A percentile compares a stretch with the other conserved stretches of the same genome.
Evolutionary conservation across 1,139 yeast species (phyloP).

Genomic region (Debaryomyces subglobosus): DNA sequence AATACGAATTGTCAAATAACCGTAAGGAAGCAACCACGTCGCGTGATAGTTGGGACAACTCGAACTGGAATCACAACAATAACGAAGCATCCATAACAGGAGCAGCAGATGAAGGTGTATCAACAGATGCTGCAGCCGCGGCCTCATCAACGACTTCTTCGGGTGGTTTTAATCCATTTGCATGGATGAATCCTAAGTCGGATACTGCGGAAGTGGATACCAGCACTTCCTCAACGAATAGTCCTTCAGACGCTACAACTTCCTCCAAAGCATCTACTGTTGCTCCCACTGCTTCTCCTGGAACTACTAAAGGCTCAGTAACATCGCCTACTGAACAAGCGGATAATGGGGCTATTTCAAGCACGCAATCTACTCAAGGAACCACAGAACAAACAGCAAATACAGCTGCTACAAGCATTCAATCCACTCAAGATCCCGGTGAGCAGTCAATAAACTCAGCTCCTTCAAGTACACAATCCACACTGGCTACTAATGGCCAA

Average conservation of each 20-base stretch:
- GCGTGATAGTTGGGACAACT: not conserved
- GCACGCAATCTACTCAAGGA: not conserved
- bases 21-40: not conserved
- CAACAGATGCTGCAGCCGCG: not conserved
- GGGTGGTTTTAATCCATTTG: not conserved
- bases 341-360: not conserved
- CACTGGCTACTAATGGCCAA: not conserved
- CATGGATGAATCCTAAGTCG: not conserved
- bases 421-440: not conserved
- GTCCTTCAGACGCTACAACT: not conserved
- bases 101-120: not conserved
- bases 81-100: not conserved
- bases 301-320: not conserved
- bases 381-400: slow-evolving; percentile 8
- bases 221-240: not conserved
- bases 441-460: not conserved
- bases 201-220: not conserved
- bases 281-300: not conserved
- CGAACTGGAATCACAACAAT: not conserved
- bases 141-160: not conserved
- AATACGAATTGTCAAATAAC: not conserved
- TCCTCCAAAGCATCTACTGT: not conserved
- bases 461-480: not conserved
- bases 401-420: slow-evolving; percentile 1
- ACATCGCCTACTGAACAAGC: not conserved